These are phyloP conservation scores for Trichomonascaceae sp. DNA, from an alignment of 1,139 yeast species.

Conservation along the genomic window DNA sequence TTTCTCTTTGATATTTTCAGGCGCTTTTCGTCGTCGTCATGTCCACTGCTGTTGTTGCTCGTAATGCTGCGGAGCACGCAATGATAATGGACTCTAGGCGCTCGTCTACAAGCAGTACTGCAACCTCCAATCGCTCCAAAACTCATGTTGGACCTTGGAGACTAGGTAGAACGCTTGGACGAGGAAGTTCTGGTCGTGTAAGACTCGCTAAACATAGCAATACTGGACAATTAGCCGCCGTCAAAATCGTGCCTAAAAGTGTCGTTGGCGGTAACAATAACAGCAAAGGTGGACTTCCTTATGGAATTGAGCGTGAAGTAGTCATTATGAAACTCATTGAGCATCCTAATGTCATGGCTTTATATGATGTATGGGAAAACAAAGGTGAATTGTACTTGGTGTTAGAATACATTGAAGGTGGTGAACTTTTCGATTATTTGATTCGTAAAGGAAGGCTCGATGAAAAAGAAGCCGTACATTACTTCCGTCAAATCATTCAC, in stretches of 20 bases:
- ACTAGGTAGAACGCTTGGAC: conserved; percentile 85
- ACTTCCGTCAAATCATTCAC: conserved; percentile 84
- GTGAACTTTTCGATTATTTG: conserved; percentile 87
- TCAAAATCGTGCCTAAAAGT: conserved; percentile 89
- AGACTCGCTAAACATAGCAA: conserved; percentile 79
- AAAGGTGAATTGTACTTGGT: conserved; percentile 83
- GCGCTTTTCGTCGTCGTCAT: neutral
- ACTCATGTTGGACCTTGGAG: conserved; percentile 95
- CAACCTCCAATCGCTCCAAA: conserved; percentile 46
- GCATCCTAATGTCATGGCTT: conserved; percentile 91
- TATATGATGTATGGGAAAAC: conserved; percentile 98
- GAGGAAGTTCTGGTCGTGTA: conserved; percentile 94
- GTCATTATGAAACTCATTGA: conserved; percentile 85
- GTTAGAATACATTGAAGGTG: conserved; percentile 94
- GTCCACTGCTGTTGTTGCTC: neutral
- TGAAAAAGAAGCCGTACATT: conserved; percentile 83
- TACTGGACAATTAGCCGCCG: conserved; percentile 91
- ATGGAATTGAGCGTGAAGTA: conserved; percentile 95
- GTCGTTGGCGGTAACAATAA: conserved; percentile 43
- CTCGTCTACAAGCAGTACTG: conserved; percentile 3
- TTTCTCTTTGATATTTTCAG: neutral
- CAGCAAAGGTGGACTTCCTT: conserved; percentile 49
- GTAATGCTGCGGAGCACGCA: neutral
- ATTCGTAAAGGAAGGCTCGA: conserved; percentile 84
- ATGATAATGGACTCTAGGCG: neutral